phyloP scores from a whole-genome alignment of 345 rosid genomes.

The Gynandropsis gynandra region DNA sequence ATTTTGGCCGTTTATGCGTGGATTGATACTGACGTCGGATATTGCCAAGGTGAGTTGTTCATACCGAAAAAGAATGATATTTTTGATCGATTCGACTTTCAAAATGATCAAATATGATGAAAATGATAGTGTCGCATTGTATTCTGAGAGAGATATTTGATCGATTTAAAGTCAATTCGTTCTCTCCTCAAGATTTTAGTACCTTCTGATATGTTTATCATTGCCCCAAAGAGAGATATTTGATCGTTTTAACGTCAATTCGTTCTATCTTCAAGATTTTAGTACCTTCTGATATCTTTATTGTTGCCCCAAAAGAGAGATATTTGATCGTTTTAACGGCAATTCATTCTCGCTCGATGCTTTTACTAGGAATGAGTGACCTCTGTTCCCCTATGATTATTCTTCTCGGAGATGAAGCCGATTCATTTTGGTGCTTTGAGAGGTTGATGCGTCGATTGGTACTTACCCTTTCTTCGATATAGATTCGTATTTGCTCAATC shows the following conservation, averaged over 20 bases:
- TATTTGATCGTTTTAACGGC: too few relatives aligned
- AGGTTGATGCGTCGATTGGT: slow-evolving; percentile 98
- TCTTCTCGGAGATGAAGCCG: slow-evolving; percentile 88
- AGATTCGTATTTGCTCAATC: background rate
- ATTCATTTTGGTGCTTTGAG: slow-evolving; percentile 98
- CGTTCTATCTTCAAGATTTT: too few relatives aligned
- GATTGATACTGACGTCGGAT: slow-evolving; percentile 90
- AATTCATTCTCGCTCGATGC: background rate
- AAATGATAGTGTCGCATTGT: slow-evolving; percentile 7
- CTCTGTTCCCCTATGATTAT: slow-evolving; percentile 98
- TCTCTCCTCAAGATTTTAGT: too few relatives aligned
- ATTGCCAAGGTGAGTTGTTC: slow-evolving; percentile 74
- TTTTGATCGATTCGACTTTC: background rate
- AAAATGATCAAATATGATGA: too few relatives aligned
- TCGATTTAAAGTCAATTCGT: too few relatives aligned
- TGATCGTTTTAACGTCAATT: too few relatives aligned
- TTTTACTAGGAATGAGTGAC: slow-evolving; percentile 87
- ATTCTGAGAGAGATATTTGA: background rate
- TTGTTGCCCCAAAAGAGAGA: background rate
- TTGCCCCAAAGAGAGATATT: background rate
- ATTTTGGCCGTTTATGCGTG: slow-evolving; percentile 91
- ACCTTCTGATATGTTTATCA: background rate
- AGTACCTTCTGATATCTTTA: background rate
- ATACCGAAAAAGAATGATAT: background rate
- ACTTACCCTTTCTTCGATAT: slow-evolving; percentile 11